Evolutionary conservation across 2,329 filamentous ascomycete species (phyloP), one percentile per base, ranked within the genome.

Genomic region (Truncatella angustata): DNA sequence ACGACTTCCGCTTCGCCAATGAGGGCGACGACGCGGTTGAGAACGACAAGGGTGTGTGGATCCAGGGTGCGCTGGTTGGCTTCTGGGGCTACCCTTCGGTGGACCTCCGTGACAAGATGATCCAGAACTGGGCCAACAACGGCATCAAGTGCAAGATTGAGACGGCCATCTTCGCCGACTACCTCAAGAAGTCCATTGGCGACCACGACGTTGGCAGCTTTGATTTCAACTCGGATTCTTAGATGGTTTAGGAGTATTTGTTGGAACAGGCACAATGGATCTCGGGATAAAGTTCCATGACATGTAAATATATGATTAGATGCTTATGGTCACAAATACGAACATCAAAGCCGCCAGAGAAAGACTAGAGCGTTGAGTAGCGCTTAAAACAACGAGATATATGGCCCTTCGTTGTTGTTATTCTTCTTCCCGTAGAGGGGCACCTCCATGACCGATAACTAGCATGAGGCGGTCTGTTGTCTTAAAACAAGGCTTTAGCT

Each of bases 31-130:
- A 54, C 12, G 21, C 14, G n/a, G 11, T 24, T n/a, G 54, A 56
- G 48, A 56, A 56, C 47, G 35, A 34, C 42, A 53, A 37, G 37
- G 23, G 28, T 21, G 10, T 21, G 6, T 56, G 54, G 54, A 43
- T 42, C 28, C 37, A 43, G 16, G 52, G 52, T 24, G 28, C 42
- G 11, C 44, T 54, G 4, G 21, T 54, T 10, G 52, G 49, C n/a
- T 54, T 24, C 40, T 12, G 10, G 2, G 44, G 32, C 5, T 48
- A 24, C 20, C 45, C 45, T 5, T 36, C 28, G 11, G n/a, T 16
- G 9, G 32, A 11, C 16, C 12, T 48, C 32, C 45, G 32, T 16
- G 32, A 48, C 44, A 47, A 34, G 44, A 34, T 47, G 44, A 47
- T 47, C 28, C 28, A 32, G 28, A 39, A 39, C 21, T 43, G 40